Evolutionary conservation across 768 basidiomycete species (phyloP).

Genomic region (Pleurotus sapidus): DNA sequence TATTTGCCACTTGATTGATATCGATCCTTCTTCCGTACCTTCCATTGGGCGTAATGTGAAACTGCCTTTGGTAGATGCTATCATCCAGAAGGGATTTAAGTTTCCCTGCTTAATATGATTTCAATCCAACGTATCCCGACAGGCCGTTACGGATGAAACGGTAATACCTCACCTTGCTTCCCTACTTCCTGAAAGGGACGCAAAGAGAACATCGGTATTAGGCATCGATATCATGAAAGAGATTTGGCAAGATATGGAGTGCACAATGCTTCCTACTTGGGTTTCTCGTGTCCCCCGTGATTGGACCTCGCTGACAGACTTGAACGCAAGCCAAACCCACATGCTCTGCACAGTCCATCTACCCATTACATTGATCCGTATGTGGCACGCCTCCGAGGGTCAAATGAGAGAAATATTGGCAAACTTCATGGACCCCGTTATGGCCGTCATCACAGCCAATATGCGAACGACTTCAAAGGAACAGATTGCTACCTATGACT

Average conservation of each 20-base stretch:
- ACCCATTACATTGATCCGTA: conserved; percentile 23
- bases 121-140: not conserved
- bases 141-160: not conserved
- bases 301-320: conserved; percentile 22
- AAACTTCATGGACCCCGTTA: conserved; percentile 27
- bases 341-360: conserved; percentile 25
- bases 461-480: conserved; percentile 14
- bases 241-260: conserved; percentile 26
- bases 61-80: not conserved
- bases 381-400: conserved; percentile 15
- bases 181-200: not conserved
- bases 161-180: not conserved
- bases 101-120: not conserved
- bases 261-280: conserved; percentile 27
- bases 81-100: not conserved
- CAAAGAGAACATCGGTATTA: conserved; percentile 15
- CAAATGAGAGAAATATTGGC: conserved; percentile 17
- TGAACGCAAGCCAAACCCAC: conserved; percentile 27
- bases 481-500: conserved; percentile 19
- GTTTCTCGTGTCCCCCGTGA: conserved; percentile 24
- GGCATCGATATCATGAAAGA: conserved; percentile 24
- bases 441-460: conserved; percentile 18
- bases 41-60: not conserved
- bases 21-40: not conserved
- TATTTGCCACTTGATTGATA: not conserved